Evolutionary conservation across 441 rosid species (phyloP).

Genomic region (Brassica hybrid): DNA sequence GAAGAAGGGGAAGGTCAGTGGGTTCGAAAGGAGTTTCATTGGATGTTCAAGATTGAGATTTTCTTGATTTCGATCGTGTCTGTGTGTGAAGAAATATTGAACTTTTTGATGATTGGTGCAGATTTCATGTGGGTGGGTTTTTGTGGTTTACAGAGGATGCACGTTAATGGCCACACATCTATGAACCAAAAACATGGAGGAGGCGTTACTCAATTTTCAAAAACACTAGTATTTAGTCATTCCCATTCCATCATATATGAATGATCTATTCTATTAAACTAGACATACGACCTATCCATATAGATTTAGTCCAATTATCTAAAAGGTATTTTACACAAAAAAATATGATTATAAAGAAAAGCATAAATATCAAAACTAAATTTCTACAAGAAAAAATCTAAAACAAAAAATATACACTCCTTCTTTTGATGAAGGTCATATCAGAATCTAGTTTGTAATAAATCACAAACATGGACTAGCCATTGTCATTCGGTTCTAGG

Average conservation of each 20-base stretch:
- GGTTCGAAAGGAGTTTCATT: conserved; percentile 57
- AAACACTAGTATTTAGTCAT: neutral
- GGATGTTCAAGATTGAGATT: conserved; percentile 25
- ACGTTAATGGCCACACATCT: conserved; percentile 1
- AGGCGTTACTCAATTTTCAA: neutral
- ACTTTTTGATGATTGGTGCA: conserved; percentile 24
- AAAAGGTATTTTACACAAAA: too few species aligned
- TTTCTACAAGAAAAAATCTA: too few species aligned
- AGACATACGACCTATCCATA: too few species aligned
- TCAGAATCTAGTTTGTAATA: too few species aligned
- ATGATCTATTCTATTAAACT: too few species aligned
- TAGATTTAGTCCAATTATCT: too few species aligned
- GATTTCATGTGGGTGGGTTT: conserved; percentile 13
- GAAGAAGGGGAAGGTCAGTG: conserved; percentile 49
- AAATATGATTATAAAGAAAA: too few species aligned
- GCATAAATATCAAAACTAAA: too few species aligned
- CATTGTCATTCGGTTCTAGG: too few species aligned
- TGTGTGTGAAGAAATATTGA: neutral
- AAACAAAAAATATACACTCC: too few species aligned
- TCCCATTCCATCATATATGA: neutral
- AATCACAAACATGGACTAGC: too few species aligned
- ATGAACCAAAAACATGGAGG: conserved; percentile 3
- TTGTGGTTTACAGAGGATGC: conserved; percentile 20
- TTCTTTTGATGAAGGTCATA: too few species aligned
- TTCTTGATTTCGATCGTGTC: neutral